A percentile compares a stretch with the other conserved stretches of the same genome.
Conservation (phyloP, 805 yeast genomes). For the Ogataea chonburiensis region DNA sequence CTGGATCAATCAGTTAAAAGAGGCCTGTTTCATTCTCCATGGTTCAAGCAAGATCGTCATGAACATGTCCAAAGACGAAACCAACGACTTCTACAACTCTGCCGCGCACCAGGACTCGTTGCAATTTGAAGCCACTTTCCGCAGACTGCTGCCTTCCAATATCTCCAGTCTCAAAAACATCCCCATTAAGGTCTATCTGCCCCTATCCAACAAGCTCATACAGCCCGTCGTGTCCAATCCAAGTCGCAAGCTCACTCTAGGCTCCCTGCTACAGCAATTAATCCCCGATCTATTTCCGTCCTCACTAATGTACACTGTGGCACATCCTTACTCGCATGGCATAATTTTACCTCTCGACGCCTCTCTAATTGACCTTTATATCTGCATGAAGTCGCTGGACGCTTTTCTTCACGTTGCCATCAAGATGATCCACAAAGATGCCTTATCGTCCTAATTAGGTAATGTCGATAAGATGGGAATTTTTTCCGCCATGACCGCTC, state of each 20-base stretch:
- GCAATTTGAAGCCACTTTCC: slow-evolving; percentile 22
- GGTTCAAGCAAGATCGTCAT: slow-evolving; percentile 82
- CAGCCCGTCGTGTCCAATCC: slow-evolving; percentile 31
- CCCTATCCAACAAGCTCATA: slow-evolving; percentile 36
- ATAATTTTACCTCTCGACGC: slow-evolving; percentile 44
- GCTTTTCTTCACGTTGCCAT: slow-evolving; percentile 62
- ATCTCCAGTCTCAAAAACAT: slow-evolving; percentile 34
- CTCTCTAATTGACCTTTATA: slow-evolving; percentile 46
- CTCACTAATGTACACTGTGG: slow-evolving; percentile 34
- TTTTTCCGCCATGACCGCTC: too few relatives aligned
- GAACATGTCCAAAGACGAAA: slow-evolving; percentile 64
- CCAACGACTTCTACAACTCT: slow-evolving; percentile 55
- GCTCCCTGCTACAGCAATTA: slow-evolving; percentile 37
- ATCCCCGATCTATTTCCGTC: slow-evolving; percentile 50
- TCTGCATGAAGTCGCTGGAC: slow-evolving; percentile 50
- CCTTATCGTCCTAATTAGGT: too few relatives aligned
- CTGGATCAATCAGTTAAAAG: slow-evolving; percentile 81
- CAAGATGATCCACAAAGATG: slow-evolving; percentile 31
- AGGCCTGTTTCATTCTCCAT: slow-evolving; percentile 69
- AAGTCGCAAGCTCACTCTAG: slow-evolving; percentile 33
- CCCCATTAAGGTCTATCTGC: slow-evolving; percentile 50
- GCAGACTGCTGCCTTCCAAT: slow-evolving; percentile 30
- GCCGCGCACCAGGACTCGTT: slow-evolving; percentile 28
- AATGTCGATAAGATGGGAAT: too few relatives aligned
- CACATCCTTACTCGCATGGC: slow-evolving; percentile 55